Evolutionary conservation across 306 rosid genomes (phyloP), one percentile per base, ranked within the genome.

Genomic region (Glycine soja): DNA sequence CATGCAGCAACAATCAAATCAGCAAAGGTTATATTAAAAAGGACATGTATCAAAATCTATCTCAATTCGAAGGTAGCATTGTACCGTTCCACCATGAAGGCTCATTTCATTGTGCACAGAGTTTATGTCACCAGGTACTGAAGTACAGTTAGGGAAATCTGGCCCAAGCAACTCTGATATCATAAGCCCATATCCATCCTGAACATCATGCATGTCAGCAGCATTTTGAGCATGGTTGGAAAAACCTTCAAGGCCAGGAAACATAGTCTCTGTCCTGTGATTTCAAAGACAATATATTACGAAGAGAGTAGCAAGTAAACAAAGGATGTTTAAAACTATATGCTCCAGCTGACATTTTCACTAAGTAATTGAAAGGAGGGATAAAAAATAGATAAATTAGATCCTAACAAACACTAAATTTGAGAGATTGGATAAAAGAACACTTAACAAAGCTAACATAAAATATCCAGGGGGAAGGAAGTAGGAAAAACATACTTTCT

Each of bases 161-260:
- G 88, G 52, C 79, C 78, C 99, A 63, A 93, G 92, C 82, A 92
- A 85, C 83, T 92, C 99, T 0, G 98, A 95, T 84, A 95, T 88
- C 97, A 92, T 92, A 66, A 95, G 90, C 62, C 99, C 97, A 82
- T 92, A 91, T 77, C 99, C 97, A 82, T 95, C 97, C 86, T 91
- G 99, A 83, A 80, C 92, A 85, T 92, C 95, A 72, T 91, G 89
- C 52, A 88, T 87, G 78, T 90, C 97, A 79, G 83, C 81, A 70
- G 92, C 70, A 87, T 80, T 91, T 80, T 82, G 94, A 54, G 85
- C 80, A 69, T 87, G 94, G 84, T 81, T 90, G 52, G 92, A 10
- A 85, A 91, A 91, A 54, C 90, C 92, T 38, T 92, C 99, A 69
- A 92, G 91, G 78, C 89, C 85, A 10, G 84, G 61, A 85, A 84